Conservation (phyloP, 805 yeast species). For the Zygosaccharomyces pseudorouxii region DNA sequence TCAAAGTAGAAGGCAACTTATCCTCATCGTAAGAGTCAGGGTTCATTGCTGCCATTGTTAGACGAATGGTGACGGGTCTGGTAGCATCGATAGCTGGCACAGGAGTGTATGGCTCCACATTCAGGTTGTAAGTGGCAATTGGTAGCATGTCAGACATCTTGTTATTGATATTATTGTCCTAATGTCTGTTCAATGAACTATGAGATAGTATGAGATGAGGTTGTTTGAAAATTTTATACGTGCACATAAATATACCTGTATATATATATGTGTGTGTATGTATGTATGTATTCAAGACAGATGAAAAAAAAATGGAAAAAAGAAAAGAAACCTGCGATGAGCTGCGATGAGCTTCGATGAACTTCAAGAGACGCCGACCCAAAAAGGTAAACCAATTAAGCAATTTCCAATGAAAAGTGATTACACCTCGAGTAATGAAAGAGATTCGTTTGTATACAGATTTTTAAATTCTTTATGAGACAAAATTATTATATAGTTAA, state of each 20-base stretch:
- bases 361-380: background rate
- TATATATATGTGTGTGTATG: no score
- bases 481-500: conserved; percentile 10
- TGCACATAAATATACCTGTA: background rate
- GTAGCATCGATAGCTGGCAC: conserved; percentile 82
- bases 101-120: conserved; percentile 81
- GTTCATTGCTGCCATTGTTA: conserved; percentile 94
- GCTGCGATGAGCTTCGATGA: conserved; percentile 2
- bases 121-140: conserved; percentile 79
- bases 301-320: conserved; percentile 2
- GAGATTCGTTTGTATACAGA: conserved; percentile 17
- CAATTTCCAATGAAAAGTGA: background rate
- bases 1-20: conserved; percentile 80
- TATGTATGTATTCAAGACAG: background rate
- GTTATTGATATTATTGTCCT: background rate
- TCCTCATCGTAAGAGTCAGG: conserved; percentile 77
- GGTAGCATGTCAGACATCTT: conserved; percentile 73
- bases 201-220: conserved; percentile 11
- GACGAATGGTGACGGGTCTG: conserved; percentile 82
- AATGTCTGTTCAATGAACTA: background rate
- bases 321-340: conserved; percentile 2
- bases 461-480: conserved; percentile 6
- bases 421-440: conserved; percentile 10
- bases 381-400: background rate
- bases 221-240: conserved; percentile 7